Base-by-base conservation (phyloP, 2,329 filamentous ascomycete genomes). In the Claviceps sp. region DNA sequence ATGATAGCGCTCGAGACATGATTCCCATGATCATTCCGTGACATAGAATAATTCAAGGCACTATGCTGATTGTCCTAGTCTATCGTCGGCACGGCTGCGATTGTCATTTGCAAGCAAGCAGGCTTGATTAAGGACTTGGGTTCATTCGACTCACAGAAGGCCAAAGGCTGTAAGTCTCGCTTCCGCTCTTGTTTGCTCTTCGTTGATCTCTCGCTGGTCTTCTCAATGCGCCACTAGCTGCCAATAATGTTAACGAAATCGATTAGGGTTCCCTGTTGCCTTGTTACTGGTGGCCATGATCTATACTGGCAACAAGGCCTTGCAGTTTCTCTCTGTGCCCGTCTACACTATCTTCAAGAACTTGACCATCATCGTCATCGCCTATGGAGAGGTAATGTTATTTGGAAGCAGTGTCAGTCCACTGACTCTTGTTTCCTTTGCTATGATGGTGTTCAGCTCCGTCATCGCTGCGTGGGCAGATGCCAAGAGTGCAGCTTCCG, bases 281-380 rank as follows among this genome's bases (percentile, higher is more conserved):
- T 75, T 96, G 51, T 85, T 97, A 56, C 83, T 98, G 57, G 91
- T 97, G 65, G 91, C 89, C 66, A 98, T 97, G 93, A 97, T 98
- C 71, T 98, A 97, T 73, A 97, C 93, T 50, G 84, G 88, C 63
- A 93, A 88, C 63, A 96, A 96, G 74, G 89, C 93, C 20, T 82
- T 98, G 47, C 89, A 96, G 71, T 97, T 84, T 71, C 85, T 98
- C 55, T 96, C 90, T 37, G 95, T 98, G 50, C 93, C 93, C 26
- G 93, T 98, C 37, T 98, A 98, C 73, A 98, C 93, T 53, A 98
- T 98, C 68, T 98, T 98, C 79, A 98, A 98, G 79, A 98, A 98
- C 73, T 71, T 98, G 74, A 96, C 93, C 57, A 98, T 95, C 69
- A 97, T 97, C 63, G 82, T 97, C 59, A 98, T 97, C 63, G 93